Base-by-base conservation (phyloP, 2,329 filamentous ascomycete species). In the Ophiosphaerella narmari region DNA sequence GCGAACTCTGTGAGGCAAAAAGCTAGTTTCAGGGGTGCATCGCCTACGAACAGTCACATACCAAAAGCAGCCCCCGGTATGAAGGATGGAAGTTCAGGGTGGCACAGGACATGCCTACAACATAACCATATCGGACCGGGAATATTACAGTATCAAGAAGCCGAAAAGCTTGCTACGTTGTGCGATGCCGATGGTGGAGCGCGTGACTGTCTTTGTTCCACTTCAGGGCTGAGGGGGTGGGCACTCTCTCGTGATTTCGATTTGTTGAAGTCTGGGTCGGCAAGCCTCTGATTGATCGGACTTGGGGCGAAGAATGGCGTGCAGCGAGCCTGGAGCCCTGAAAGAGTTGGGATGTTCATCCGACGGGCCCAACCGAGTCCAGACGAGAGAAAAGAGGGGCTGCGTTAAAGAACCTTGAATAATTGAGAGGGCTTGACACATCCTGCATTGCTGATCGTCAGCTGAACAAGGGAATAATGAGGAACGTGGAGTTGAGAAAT, bases 251-350 rank as follows among this genome's bases (percentile, higher is more conserved):
- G 43, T 42, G 55, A 53, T 42, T 41, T 46, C 48, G 33, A 51
- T 50, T 55, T 56, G 60, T 54, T 58, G 49, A 54, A 44, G 54
- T 55, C 61, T 54, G 55, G 54, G 45, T 54, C 43, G 62, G 49
- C 62, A 54, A 57, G 63, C 62, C 51, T 60, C 47, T 50, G 55
- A 43, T 57, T 39, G 61, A 65, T 62, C 66, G 67, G 66, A 67
- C 63, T 58, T 65, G 62, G 65, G 67, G 65, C 66, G 62, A 67
- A 67, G 65, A 55, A 69, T 69, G 64, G 70, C 67, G 67, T 70
- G 67, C 68, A 70, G 66, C 52, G 65, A 57, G 61, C 57, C 60
- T 63, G 46, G 57, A 57, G 63, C 57, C 44, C 54, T 66, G 59
- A 49, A 60, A 63, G 56, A 57, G 48, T 52, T 55, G 57, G 55